Conservation (phyloP, 1,284 basidiomycete species). For the Ceratobasidium sp. region DNA sequence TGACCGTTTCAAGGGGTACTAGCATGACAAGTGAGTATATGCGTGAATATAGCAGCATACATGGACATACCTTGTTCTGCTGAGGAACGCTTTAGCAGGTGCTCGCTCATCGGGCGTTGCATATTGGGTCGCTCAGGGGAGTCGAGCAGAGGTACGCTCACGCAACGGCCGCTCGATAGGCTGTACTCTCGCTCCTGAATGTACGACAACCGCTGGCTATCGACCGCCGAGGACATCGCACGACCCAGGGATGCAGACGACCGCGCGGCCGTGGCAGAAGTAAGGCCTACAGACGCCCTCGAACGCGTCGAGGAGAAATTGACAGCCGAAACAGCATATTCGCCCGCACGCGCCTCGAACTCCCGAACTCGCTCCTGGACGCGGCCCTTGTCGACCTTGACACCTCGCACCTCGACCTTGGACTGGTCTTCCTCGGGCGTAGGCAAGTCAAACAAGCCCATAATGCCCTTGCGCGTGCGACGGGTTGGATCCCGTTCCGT, state of each 20-base stretch:
- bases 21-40: constrained; percentile 38
- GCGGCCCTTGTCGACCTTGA: constrained; percentile 35
- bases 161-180: constrained; percentile 7
- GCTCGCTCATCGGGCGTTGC: constrained; percentile 61
- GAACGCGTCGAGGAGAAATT: background rate
- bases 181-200: constrained; percentile 14
- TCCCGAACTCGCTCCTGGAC: constrained; percentile 26
- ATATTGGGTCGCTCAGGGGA: constrained; percentile 24
- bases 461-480: constrained; percentile 9
- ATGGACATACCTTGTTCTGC: constrained; percentile 58
- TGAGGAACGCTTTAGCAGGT: constrained; percentile 63
- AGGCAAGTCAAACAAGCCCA: constrained; percentile 29
- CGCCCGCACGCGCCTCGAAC: constrained; percentile 35
- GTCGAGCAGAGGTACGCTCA: constrained; percentile 22
- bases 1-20: constrained; percentile 72
- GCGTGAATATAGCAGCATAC: background rate
- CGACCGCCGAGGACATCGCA: background rate
- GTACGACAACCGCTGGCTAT: constrained; percentile 4
- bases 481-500: constrained; percentile 5
- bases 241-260: background rate
- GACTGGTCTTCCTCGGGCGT: background rate
- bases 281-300: background rate
- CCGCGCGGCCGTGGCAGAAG: background rate
- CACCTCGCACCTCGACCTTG: constrained; percentile 27
- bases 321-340: background rate